Percentiles rank a stretch among this genome's conserved stretches.
phyloP scores from a whole-genome alignment of 805 yeast genomes.

The Osmozyma mogii region DNA sequence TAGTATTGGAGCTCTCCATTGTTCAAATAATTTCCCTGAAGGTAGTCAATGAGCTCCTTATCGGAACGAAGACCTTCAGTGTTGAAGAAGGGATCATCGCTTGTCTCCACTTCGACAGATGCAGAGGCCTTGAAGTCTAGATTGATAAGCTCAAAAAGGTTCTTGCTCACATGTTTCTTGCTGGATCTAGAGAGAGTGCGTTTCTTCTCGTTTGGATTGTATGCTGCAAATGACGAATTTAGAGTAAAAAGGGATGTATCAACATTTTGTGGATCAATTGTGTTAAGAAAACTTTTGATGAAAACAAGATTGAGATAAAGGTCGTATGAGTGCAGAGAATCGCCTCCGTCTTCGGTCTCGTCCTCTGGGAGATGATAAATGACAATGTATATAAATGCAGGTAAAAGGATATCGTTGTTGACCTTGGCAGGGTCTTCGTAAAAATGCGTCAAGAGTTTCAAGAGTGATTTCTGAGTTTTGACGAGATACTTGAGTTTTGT shows the following conservation, averaged over 20 bases:
- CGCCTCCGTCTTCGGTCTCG: constrained; percentile 3
- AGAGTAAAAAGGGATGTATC: constrained; percentile 7
- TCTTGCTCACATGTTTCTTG: too few relatives aligned
- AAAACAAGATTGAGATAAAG: constrained; percentile 30
- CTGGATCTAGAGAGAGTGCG: constrained; percentile 1
- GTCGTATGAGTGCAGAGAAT: too few relatives aligned
- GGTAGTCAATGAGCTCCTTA: constrained; percentile 19
- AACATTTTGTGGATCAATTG: constrained; percentile 25
- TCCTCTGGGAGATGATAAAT: constrained; percentile 20
- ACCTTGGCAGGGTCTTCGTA: constrained; percentile 15
- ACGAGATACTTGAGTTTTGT: constrained; percentile 24
- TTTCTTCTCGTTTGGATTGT: constrained; percentile 10
- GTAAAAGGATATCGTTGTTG: constrained; percentile 34
- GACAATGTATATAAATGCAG: constrained; percentile 29
- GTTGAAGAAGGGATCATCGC: constrained; percentile 1
- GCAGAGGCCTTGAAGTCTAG: too few relatives aligned
- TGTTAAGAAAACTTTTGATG: constrained; percentile 27
- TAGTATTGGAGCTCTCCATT: constrained; percentile 32
- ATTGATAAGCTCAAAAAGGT: constrained; percentile 6
- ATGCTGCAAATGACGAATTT: constrained; percentile 6
- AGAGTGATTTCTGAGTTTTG: constrained; percentile 24
- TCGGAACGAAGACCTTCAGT: constrained; percentile 24
- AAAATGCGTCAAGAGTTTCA: constrained; percentile 11
- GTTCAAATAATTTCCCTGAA: constrained; percentile 22
- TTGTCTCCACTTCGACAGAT: constrained; percentile 4